These are phyloP conservation scores for Xylaria polymorpha DNA, from an alignment of 2,329 filamentous ascomycete species.

Conservation along the genomic window DNA sequence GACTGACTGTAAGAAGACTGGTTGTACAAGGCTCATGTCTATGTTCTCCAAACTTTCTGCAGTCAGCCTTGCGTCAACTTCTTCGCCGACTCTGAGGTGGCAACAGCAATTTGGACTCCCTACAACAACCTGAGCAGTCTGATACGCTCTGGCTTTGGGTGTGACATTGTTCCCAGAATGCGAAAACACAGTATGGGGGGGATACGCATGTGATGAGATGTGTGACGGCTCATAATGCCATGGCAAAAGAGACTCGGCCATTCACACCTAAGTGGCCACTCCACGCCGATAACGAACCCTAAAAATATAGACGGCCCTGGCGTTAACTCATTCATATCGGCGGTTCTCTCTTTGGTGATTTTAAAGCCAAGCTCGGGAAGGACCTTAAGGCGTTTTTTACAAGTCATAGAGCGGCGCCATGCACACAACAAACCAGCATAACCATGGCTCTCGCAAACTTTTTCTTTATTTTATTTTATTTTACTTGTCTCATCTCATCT, in stretches of 20 bases:
- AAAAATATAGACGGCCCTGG: slow-evolving; percentile 11
- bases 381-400: slow-evolving; percentile 1
- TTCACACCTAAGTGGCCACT: background rate
- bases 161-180: background rate
- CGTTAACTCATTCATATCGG: background rate
- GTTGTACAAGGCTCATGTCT: background rate
- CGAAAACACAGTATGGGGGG: background rate
- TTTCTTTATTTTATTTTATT: background rate
- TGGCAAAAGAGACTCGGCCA: background rate
- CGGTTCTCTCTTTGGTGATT: background rate
- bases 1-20: background rate
- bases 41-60: too few species aligned
- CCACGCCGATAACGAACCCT: background rate
- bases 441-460: background rate
- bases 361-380: background rate
- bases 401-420: slow-evolving; percentile 4
- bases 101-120: background rate
- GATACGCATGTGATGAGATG: background rate
- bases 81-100: background rate
- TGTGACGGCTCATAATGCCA: background rate
- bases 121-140: background rate
- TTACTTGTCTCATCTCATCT: too few species aligned
- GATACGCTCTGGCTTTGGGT: background rate
- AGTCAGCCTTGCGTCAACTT: background rate
- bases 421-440: background rate